Evolutionary conservation across 2,329 filamentous ascomycete genomes (phyloP).

Genomic region (Ciborinia camelliae): DNA sequence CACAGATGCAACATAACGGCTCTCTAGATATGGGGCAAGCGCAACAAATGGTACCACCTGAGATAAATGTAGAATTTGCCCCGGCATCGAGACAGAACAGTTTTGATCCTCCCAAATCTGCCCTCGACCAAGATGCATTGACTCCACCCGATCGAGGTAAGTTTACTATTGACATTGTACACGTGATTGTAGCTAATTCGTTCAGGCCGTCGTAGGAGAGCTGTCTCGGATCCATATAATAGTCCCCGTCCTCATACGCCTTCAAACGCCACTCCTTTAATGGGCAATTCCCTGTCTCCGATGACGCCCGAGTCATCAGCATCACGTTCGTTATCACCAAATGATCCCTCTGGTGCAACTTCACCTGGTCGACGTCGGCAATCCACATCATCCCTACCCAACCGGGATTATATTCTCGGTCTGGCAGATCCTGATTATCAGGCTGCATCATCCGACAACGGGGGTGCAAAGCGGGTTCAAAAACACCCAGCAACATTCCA

Average conservation of each 20-base stretch:
- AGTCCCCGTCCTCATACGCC: conserved; percentile 51
- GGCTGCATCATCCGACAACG: conserved; percentile 56
- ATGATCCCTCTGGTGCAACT: conserved; percentile 51
- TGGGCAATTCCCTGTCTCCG: conserved; percentile 47
- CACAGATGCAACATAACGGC: conserved; percentile 45
- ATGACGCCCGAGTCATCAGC: conserved; percentile 40
- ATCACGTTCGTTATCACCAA: conserved; percentile 56
- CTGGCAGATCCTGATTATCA: conserved; percentile 86
- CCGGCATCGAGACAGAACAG: conserved; percentile 65
- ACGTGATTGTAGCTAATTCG: conserved; percentile 25
- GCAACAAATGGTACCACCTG: conserved; percentile 81
- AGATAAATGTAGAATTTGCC: conserved; percentile 91
- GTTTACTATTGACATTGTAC: conserved; percentile 23
- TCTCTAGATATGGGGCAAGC: conserved; percentile 62
- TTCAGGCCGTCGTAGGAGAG: conserved; percentile 37
- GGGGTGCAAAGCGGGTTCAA: conserved; percentile 74
- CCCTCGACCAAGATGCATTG: conserved; percentile 69
- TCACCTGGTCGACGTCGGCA: conserved; percentile 51
- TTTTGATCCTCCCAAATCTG: conserved; percentile 63
- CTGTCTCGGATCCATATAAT: conserved; percentile 38
- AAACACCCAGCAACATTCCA: conserved; percentile 98
- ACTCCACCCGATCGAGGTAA: conserved; percentile 74
- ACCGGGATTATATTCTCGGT: conserved; percentile 79
- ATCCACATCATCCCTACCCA: conserved; percentile 55
- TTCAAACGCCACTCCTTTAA: conserved; percentile 51